Evolutionary conservation across 176 grass and related monocot species (phyloP).

Genomic region (Bromus sterilis): DNA sequence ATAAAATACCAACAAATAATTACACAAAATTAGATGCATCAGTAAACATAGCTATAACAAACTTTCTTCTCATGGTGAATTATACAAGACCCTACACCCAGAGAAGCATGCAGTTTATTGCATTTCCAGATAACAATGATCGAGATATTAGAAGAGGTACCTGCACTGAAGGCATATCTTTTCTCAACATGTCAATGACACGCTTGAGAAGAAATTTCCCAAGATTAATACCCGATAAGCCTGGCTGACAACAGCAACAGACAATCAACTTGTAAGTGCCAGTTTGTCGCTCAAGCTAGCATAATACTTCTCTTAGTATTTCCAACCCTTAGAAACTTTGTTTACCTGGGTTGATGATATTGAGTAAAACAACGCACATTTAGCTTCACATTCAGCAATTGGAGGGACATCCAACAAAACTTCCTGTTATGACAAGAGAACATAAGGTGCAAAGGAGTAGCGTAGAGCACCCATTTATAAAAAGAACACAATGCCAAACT

Average conservation of each 20-base stretch:
- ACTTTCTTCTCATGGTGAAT: not conserved
- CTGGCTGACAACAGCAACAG: constrained; percentile 54
- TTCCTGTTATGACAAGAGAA: constrained; percentile 44
- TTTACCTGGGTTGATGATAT: constrained; percentile 96
- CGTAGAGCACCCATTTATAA: not conserved
- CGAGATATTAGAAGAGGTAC: constrained; percentile 27
- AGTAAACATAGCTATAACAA: not conserved
- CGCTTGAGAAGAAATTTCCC: constrained; percentile 96
- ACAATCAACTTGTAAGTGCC: constrained; percentile 16
- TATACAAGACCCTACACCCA: not conserved
- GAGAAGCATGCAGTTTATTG: not conserved
- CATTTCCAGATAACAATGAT: not conserved
- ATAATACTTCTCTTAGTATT: not conserved
- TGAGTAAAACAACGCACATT: constrained; percentile 92
- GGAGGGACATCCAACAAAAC: constrained; percentile 91
- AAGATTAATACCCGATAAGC: constrained; percentile 89
- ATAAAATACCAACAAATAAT: constrained; percentile 16
- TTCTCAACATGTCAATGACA: constrained; percentile 78
- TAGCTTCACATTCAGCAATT: constrained; percentile 74
- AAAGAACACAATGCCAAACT: not conserved
- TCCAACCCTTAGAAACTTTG: constrained; percentile 8
- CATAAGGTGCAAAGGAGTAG: constrained; percentile 6
- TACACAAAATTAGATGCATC: not conserved
- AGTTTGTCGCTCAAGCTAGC: not conserved
- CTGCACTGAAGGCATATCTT: constrained; percentile 69